Evolutionary conservation across 345 rosid species (phyloP), one percentile per base, ranked within the genome.

Genomic region (Moricandia arvensis): DNA sequence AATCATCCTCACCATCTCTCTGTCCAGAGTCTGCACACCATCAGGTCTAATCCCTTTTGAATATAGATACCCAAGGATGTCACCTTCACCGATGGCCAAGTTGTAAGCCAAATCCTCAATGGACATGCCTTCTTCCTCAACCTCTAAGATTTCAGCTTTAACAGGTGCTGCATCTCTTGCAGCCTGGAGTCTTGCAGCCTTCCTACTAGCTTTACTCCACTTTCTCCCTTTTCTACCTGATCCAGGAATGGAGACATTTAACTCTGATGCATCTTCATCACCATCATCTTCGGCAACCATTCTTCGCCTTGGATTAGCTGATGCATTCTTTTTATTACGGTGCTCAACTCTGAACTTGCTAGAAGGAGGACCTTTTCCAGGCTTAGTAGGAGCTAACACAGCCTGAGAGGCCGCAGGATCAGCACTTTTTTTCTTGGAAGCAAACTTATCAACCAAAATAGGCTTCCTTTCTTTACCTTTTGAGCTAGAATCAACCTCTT

Each of bases 141-240:
- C 96, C 87, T 92, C 97, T 55, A 95, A 86, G 78, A 95, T 95
- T 66, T 92, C 99, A 66, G 85, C 97, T 86, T 86, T 95, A 69
- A 95, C 93, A 37, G 99, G 99, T 68, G 99, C 97, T 13, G 97
- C 93, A 9, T 91, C 97, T 80, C 80, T 89, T 43, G 91, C 99
- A 79, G 99, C 99, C 85, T 83, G 93, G 49, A 90, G 84, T 66
- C 86, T 90, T 38, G 89, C 99, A 53, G 99, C 99, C 85, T 85
- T 95, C 82, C 99, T 79, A 68, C 93, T 87, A 54, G 99, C 99
- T 86, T 91, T 95, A 83, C 84, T 95, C 99, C 97, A 92, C 82
- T 91, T 95, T 85, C 99, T 87, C 81, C 98, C 97, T 85, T 88
- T 95, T 75, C 93, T 88, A 11, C 84, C 88, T 35, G 89, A 82